Evolutionary conservation across 140 eudicot genomes (phyloP).

Genomic region (Flaveria floridana): DNA sequence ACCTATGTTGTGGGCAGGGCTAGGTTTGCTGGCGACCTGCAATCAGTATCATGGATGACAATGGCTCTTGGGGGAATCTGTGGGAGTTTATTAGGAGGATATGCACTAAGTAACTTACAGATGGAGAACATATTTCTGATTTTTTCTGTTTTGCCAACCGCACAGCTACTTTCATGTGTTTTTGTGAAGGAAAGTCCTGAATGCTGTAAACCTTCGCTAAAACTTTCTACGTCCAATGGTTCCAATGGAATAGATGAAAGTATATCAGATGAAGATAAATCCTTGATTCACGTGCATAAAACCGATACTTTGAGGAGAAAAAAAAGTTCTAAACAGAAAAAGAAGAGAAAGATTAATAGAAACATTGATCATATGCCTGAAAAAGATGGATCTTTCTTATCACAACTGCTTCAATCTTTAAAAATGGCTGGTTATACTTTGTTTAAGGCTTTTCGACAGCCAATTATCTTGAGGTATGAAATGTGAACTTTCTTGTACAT

Average conservation of each 20-base stretch:
- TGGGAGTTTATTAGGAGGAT: conserved; percentile 95
- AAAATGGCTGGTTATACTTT: conserved; percentile 62
- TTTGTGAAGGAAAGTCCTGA: conserved; percentile 61
- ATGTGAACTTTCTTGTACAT: neutral
- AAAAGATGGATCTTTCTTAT: conserved; percentile 44
- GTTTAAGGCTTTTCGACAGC: conserved; percentile 81
- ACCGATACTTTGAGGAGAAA: conserved; percentile 49
- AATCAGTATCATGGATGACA: conserved; percentile 92
- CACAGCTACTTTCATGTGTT: conserved; percentile 77
- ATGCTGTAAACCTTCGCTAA: conserved; percentile 31
- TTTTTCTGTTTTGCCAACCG: conserved; percentile 62
- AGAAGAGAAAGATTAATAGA: conserved; percentile 31
- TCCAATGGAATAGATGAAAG: conserved; percentile 37
- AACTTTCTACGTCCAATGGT: conserved; percentile 37
- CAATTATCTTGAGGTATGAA: conserved; percentile 72
- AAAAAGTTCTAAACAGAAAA: conserved; percentile 54
- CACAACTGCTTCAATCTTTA: conserved; percentile 57
- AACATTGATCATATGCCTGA: conserved; percentile 32
- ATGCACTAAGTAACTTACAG: conserved; percentile 54
- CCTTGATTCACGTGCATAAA: conserved; percentile 36
- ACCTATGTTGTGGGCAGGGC: conserved; percentile 56
- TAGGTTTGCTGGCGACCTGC: conserved; percentile 94
- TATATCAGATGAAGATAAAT: conserved; percentile 40
- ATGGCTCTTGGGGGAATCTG: conserved; percentile 96
- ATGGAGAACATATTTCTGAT: conserved; percentile 67